A percentile compares a stretch with the other conserved stretches of the same genome.
phyloP scores from a whole-genome alignment of 371 early-diverging fungal genomes.

The Haplosporangium sp. region DNA sequence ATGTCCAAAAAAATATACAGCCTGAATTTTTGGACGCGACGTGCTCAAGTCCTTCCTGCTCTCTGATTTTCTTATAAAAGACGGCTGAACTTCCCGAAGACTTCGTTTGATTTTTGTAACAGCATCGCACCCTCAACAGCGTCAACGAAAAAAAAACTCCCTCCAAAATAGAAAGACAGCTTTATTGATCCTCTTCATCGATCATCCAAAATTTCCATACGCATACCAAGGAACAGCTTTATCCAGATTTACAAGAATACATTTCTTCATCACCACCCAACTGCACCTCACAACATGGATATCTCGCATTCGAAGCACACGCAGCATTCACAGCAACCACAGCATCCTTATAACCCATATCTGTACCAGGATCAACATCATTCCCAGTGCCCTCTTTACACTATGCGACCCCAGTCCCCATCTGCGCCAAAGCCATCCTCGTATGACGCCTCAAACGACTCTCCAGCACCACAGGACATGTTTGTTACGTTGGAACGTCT shows the following conservation, averaged over 20 bases:
- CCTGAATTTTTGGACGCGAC: slow-evolving; percentile 8
- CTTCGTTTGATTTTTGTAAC: slow-evolving; percentile 3
- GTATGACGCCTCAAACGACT: not conserved
- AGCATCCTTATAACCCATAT: slow-evolving; percentile 44
- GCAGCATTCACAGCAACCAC: slow-evolving; percentile 25
- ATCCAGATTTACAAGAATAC: slow-evolving; percentile 19
- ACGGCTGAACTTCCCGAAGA: not conserved
- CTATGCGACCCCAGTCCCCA: slow-evolving; percentile 12
- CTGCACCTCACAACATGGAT: slow-evolving; percentile 9
- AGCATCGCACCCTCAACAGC: too few species aligned
- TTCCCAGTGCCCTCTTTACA: slow-evolving; percentile 26
- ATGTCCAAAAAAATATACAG: not conserved
- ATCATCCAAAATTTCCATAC: too few species aligned
- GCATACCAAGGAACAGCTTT: too few species aligned
- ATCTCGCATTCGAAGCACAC: slow-evolving; percentile 7
- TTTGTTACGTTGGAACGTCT: slow-evolving; percentile 31
- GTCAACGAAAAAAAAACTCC: too few species aligned
- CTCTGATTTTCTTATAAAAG: slow-evolving; percentile 3
- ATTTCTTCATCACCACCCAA: slow-evolving; percentile 4
- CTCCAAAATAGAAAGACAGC: too few species aligned
- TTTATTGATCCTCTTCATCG: too few species aligned
- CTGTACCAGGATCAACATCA: slow-evolving; percentile 13
- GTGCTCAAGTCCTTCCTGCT: slow-evolving; percentile 1
- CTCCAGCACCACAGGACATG: slow-evolving; percentile 27
- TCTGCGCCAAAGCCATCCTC: not conserved